Conservation (phyloP, 2,329 filamentous ascomycete genomes). For the Diaporthe vexans region DNA sequence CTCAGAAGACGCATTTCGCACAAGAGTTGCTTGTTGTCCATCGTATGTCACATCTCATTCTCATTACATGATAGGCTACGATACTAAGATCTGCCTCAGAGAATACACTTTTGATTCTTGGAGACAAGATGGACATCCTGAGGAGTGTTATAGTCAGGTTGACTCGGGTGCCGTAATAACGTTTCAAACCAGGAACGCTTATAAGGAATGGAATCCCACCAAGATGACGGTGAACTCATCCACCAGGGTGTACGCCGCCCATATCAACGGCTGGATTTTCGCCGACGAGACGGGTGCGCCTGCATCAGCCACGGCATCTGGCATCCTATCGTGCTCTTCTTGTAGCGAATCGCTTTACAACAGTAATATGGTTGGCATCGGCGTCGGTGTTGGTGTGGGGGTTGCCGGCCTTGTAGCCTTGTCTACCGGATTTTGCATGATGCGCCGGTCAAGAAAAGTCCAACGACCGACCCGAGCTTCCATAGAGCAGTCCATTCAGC, state of each 20-base stretch:
- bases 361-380: not conserved
- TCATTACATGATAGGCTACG: too few relatives aligned
- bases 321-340: too few relatives aligned
- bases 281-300: not conserved
- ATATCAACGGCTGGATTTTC: constrained; percentile 18
- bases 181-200: not conserved
- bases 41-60: too few relatives aligned
- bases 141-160: not conserved
- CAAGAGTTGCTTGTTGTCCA: too few relatives aligned
- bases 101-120: not conserved
- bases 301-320: not conserved
- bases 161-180: not conserved
- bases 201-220: not conserved
- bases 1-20: too few relatives aligned
- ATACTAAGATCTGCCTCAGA: not conserved
- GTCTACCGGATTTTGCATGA: not conserved
- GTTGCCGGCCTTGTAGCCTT: not conserved
- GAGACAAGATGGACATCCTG: not conserved
- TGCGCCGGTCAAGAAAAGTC: not conserved
- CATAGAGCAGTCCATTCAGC: not conserved
- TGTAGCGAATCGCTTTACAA: not conserved
- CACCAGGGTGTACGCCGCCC: not conserved
- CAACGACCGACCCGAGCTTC: not conserved
- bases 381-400: not conserved
- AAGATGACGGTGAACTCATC: not conserved